Evolutionary conservation across 139 green algal genomes (phyloP).

Genomic region (Astrephomene gubernaculifera): DNA sequence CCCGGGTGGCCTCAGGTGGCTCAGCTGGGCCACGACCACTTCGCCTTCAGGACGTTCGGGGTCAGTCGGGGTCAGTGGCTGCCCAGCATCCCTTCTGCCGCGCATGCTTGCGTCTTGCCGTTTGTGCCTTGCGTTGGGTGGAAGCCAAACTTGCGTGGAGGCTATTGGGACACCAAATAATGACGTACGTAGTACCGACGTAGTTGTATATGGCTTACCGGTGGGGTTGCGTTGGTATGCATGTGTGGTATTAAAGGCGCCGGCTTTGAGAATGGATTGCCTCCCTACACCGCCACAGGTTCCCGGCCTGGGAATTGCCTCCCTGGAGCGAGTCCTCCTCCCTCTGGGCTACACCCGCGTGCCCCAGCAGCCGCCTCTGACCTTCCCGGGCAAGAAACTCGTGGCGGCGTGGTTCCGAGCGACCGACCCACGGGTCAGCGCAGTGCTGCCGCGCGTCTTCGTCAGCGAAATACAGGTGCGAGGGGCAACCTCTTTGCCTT

Average conservation of each 20-base stretch:
- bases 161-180: too few relatives aligned
- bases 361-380: slow-evolving; percentile 26
- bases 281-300: slow-evolving; percentile 28
- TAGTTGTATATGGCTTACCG: too few relatives aligned
- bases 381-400: slow-evolving; percentile 57
- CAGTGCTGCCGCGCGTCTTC: slow-evolving; percentile 38
- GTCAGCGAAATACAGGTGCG: slow-evolving; percentile 22
- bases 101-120: too few relatives aligned
- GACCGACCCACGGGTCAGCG: background rate
- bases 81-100: too few relatives aligned
- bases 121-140: too few relatives aligned
- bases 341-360: slow-evolving; percentile 45
- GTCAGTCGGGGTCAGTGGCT: slow-evolving; percentile 30
- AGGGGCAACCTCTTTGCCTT: too few relatives aligned
- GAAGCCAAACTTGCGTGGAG: too few relatives aligned
- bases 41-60: slow-evolving; percentile 60
- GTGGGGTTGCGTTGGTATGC: too few relatives aligned
- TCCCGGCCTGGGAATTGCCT: slow-evolving; percentile 48
- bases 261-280: too few relatives aligned
- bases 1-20: background rate
- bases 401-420: slow-evolving; percentile 49
- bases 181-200: too few relatives aligned
- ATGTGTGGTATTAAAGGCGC: too few relatives aligned
- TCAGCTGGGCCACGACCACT: slow-evolving; percentile 56
- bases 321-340: slow-evolving; percentile 44